These are phyloP conservation scores for Candida koratica DNA, from an alignment of 805 yeast species.

Conservation along the genomic window DNA sequence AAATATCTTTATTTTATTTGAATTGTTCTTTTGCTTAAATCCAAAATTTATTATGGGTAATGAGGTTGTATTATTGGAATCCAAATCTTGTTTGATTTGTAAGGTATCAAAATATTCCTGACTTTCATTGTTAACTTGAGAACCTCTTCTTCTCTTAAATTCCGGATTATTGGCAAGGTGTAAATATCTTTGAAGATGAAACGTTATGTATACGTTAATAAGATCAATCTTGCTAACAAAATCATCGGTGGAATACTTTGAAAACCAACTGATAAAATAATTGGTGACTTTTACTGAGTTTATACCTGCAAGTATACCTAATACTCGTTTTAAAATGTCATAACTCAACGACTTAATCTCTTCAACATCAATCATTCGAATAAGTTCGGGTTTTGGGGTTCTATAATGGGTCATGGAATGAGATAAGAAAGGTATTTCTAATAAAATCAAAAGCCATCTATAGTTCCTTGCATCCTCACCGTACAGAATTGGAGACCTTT, in stretches of 20 bases:
- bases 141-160: constrained; percentile 10
- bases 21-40: constrained; percentile 15
- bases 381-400: background rate
- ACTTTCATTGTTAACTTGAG: constrained; percentile 7
- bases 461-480: constrained; percentile 41
- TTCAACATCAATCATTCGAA: constrained; percentile 37
- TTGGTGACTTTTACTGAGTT: constrained; percentile 34
- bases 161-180: constrained; percentile 33
- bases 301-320: constrained; percentile 62
- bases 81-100: constrained; percentile 19
- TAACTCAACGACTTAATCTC: constrained; percentile 58
- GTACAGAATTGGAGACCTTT: constrained; percentile 41
- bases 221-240: constrained; percentile 59
- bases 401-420: constrained; percentile 39
- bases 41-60: constrained; percentile 8
- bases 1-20: constrained; percentile 43
- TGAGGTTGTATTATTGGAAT: constrained; percentile 11
- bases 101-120: constrained; percentile 23
- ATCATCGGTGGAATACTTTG: constrained; percentile 37
- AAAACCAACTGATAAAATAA: constrained; percentile 54
- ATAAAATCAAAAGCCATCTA: constrained; percentile 58
- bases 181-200: constrained; percentile 58
- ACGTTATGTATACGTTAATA: constrained; percentile 72
- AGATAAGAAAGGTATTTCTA: constrained; percentile 64
- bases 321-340: constrained; percentile 61